Evolutionary conservation across 225 moss, liverwort and hornwort species (phyloP).

Genomic region (Anthoceros angustus): DNA sequence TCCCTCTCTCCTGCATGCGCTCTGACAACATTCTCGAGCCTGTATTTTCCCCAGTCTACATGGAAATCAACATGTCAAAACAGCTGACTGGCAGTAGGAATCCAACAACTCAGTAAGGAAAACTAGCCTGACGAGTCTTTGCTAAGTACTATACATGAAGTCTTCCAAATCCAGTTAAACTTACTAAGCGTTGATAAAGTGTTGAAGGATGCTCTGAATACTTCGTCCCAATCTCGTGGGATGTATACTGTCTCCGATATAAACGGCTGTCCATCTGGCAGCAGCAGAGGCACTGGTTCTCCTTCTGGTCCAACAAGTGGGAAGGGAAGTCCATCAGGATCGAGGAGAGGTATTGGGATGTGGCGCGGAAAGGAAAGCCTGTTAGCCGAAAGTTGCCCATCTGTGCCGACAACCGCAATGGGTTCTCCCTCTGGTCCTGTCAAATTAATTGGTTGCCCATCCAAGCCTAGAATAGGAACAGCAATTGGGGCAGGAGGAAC

Average conservation of each 20-base stretch:
- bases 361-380: not conserved
- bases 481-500: not conserved
- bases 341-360: not conserved
- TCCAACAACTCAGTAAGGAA: too few relatives aligned
- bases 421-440: slow-evolving; percentile 2
- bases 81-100: too few relatives aligned
- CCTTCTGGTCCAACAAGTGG: not conserved
- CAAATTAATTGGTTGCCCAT: not conserved
- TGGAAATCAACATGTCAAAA: not conserved
- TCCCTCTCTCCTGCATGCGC: not conserved
- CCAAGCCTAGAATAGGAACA: not conserved
- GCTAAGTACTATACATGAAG: too few relatives aligned
- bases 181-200: not conserved
- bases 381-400: not conserved
- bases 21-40: not conserved
- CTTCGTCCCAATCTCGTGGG: slow-evolving; percentile 2
- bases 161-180: not conserved
- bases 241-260: not conserved
- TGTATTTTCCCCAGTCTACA: slow-evolving; percentile 1
- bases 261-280: not conserved
- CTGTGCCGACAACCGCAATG: not conserved
- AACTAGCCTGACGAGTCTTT: too few relatives aligned
- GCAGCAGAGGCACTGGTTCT: not conserved
- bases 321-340: not conserved
- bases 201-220: not conserved